A percentile compares a stretch with the other conserved stretches of the same genome.
Evolutionary conservation across 2,329 filamentous ascomycete genomes (phyloP).

Genomic region (Colletotrichum tanaceti): DNA sequence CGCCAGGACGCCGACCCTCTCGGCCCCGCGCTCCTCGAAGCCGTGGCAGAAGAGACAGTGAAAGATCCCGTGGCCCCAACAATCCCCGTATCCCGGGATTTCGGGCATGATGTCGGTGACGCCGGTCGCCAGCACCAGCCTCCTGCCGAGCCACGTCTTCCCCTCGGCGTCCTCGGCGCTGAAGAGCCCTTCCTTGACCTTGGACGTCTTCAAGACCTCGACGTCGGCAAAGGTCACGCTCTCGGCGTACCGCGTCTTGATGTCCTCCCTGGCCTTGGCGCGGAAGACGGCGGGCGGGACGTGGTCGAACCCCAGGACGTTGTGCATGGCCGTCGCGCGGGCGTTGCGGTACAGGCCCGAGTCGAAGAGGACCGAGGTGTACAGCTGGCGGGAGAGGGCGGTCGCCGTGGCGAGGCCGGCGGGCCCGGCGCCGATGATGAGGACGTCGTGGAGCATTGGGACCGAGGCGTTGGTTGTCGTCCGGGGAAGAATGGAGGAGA

Average conservation of each 20-base stretch:
- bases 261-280: constrained; percentile 49
- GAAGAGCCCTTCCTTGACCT: constrained; percentile 49
- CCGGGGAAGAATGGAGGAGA: not conserved
- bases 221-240: constrained; percentile 48
- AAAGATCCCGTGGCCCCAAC: constrained; percentile 66
- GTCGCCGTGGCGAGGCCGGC: constrained; percentile 61
- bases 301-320: constrained; percentile 55
- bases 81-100: constrained; percentile 65
- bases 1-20: constrained; percentile 60
- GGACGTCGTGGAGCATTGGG: constrained; percentile 56
- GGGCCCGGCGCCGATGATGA: constrained; percentile 66
- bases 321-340: constrained; percentile 61
- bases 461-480: not conserved
- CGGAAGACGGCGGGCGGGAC: constrained; percentile 50
- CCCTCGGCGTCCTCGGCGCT: constrained; percentile 56
- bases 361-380: constrained; percentile 62
- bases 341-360: constrained; percentile 63
- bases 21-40: constrained; percentile 64
- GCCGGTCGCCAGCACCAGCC: constrained; percentile 67
- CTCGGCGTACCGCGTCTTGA: constrained; percentile 49
- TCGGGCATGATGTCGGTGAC: constrained; percentile 62
- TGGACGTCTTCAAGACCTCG: constrained; percentile 46
- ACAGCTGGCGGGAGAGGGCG: constrained; percentile 61
- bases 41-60: constrained; percentile 72
- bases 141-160: constrained; percentile 58